phyloP scores from a whole-genome alignment of 257 asterid genomes.

The Solanum arcanum region DNA sequence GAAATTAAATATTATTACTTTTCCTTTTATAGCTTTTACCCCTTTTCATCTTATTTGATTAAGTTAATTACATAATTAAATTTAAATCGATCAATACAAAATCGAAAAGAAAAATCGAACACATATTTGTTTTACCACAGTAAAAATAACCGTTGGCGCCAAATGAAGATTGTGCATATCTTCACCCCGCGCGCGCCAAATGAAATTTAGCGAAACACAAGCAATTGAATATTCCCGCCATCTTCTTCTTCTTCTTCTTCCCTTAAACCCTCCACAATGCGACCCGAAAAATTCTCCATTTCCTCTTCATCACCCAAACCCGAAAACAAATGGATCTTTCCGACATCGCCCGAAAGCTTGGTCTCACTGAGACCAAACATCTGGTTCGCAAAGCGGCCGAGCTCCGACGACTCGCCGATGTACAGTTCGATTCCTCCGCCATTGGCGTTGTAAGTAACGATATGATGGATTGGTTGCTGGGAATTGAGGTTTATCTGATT shows the following conservation, averaged over 20 bases:
- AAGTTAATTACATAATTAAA: too few relatives aligned
- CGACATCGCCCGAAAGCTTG: conserved; percentile 55
- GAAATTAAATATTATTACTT: neutral
- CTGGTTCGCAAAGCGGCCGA: conserved; percentile 79
- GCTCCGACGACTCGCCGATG: conserved; percentile 88
- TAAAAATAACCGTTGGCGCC: neutral
- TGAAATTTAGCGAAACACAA: neutral
- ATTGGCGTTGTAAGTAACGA: conserved; percentile 63
- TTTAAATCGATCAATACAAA: rapidly evolving
- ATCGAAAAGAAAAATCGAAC: neutral
- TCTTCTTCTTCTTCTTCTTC: neutral
- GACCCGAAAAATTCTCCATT: neutral
- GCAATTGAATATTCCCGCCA: conserved; percentile 37
- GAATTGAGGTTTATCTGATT: neutral
- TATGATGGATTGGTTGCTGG: neutral
- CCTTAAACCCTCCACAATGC: neutral
- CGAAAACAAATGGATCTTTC: conserved; percentile 46
- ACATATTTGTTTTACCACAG: neutral
- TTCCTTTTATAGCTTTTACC: too few relatives aligned
- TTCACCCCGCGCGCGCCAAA: conserved; percentile 31
- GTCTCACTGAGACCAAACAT: conserved; percentile 47
- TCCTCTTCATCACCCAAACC: neutral
- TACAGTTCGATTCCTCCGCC: conserved; percentile 75
- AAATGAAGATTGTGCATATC: neutral
- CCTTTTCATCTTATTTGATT: neutral